Evolutionary conservation across 1,284 basidiomycete species (phyloP), one percentile per base, ranked within the genome.

Genomic region (Singerocomus inundabilis): DNA sequence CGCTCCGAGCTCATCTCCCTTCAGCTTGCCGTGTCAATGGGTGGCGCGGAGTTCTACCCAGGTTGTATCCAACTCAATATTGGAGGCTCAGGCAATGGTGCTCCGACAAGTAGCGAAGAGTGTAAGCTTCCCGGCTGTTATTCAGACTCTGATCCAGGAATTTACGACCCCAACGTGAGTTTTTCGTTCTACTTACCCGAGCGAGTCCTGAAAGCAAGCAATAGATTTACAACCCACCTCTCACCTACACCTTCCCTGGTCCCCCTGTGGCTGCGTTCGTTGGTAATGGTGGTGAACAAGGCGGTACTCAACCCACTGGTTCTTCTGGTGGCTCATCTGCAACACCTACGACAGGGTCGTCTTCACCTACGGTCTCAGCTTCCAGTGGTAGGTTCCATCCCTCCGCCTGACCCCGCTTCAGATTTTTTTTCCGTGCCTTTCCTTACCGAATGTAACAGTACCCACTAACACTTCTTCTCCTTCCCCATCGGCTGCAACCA

Each of bases 1-100:
- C 82, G 87, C 4, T 79, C 84, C 62, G 86, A 89, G 67, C 78
- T 89, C 62, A 82, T 89, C 61, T 79, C 82, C 7, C 77, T 88
- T 15, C 87, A 89, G 55, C 71, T 79, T 34, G 87, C 76, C 13
- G 63, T 60, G 41, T 51, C 60, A 1, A 3, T 44, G 1, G 79
- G 80, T 6, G 81, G 81, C 15, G 85, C 83, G 15, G 85, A 88
- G 68, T 88, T 85, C 71, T 89, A 88, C 63, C 80, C 81, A 0
- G 79, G 76, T n/a, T 89, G 86, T 63, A 66, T 77, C 4, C 87
- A 88, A 60, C 58, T 89, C 51, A 71, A 57, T 21, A 70, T 89
- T 35, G 72, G 73, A 2, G 84, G 84, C 28, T 73, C 65, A 21
- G 76, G 75, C 13, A 75, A 67, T 12, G 80, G 77, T 30, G 60